Evolutionary conservation across 2,329 filamentous ascomycete genomes (phyloP), one percentile per base, ranked within the genome.

Genomic region (Magnaporthiopsis poae): DNA sequence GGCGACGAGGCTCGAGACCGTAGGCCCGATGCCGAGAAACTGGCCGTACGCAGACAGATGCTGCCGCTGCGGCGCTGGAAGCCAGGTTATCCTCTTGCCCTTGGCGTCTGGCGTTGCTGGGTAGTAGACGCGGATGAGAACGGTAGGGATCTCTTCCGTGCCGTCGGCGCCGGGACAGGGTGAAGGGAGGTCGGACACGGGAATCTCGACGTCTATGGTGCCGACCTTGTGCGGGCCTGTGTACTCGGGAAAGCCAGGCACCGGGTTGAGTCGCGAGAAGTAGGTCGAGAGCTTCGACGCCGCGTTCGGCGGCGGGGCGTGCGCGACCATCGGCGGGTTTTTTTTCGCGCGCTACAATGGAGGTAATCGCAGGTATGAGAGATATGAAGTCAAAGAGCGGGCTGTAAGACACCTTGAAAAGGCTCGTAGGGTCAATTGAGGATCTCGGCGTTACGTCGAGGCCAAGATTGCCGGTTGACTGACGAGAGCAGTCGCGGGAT

Each of bases 51-150:
- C 90, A 21, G 87, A 84, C 11, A 94, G 79, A 73, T 91, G 89
- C 60, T 87, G 86, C 63, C 89, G 80, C 75, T 96, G 91, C 0
- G 92, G 91, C 11, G 84, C 82, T 0, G 91, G 91, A 65, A 96
- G 82, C 91, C 92, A 96, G 71, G 83, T 85, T 66, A 92, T 88
- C 12, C 81, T 81, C 71, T 85, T 85, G 72, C 85, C 81, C 65
- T 77, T 76, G 3, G 83, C 80, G 25, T 80, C 79, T 5, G 80
- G 74, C 0, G 80, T 78, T 29, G 88, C 88, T 0, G 92, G 92
- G 74, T 96, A 96, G 78, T 91, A 96, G 67, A 96, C 82, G 69
- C 92, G 86, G 75, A 91, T 95, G 67, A 90, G 88, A 33, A 96
- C 81, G 0, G 92, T 96, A 27, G 86, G 80, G 62, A 93, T 86